These are phyloP conservation scores for Yamadazyma dendronema DNA, from an alignment of 1,139 yeast genomes.

Conservation along the genomic window DNA sequence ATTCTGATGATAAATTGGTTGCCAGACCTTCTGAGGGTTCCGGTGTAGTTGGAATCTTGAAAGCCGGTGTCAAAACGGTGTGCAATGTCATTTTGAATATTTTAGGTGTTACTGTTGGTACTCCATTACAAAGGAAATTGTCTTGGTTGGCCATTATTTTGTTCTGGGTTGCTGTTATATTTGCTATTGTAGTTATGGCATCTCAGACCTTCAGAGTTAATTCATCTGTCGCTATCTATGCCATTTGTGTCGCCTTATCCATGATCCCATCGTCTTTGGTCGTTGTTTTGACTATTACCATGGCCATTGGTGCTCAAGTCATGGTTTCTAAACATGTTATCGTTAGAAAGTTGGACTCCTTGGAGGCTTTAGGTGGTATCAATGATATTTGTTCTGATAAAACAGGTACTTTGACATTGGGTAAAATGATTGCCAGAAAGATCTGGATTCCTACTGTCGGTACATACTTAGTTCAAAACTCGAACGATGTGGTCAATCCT, in stretches of 20 bases:
- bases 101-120: slow-evolving; percentile 73
- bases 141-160: slow-evolving; percentile 69
- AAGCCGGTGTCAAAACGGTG: slow-evolving; percentile 34
- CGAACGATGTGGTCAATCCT: slow-evolving; percentile 75
- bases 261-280: slow-evolving; percentile 84
- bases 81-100: slow-evolving; percentile 55
- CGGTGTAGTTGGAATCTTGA: slow-evolving; percentile 27
- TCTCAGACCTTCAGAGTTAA: slow-evolving; percentile 68
- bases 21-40: slow-evolving; percentile 17
- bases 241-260: slow-evolving; percentile 77
- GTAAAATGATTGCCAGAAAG: slow-evolving; percentile 70
- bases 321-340: slow-evolving; percentile 73
- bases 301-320: slow-evolving; percentile 83
- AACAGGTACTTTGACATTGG: slow-evolving; percentile 80
- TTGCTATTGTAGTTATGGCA: slow-evolving; percentile 80
- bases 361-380: slow-evolving; percentile 78
- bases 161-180: slow-evolving; percentile 68
- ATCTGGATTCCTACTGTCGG: slow-evolving; percentile 82
- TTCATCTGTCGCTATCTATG: slow-evolving; percentile 75
- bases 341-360: slow-evolving; percentile 74
- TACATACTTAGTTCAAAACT: slow-evolving; percentile 55
- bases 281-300: slow-evolving; percentile 78
- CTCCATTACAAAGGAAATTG: slow-evolving; percentile 61
- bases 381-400: slow-evolving; percentile 83
- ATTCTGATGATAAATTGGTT: slow-evolving; percentile 12